phyloP scores from a whole-genome alignment of 129 eudicot genomes.

The Solidago caesia region DNA sequence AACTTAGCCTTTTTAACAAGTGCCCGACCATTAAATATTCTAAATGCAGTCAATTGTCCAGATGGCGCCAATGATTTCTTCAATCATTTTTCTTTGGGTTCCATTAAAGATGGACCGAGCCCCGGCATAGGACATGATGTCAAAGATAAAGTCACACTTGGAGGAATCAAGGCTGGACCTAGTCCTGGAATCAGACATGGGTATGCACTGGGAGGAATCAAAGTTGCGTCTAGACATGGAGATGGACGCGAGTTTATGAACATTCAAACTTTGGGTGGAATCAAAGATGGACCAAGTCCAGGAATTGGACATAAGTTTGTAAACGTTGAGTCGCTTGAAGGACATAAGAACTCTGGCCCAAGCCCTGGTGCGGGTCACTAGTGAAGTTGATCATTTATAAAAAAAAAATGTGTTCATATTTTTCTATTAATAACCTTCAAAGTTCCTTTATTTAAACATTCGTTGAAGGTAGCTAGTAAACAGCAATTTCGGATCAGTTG shows the following conservation, averaged over 20 bases:
- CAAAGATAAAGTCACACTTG: constrained; percentile 23
- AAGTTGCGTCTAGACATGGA: background rate
- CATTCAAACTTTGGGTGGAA: constrained; percentile 17
- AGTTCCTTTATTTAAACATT: no score
- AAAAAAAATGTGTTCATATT: background rate
- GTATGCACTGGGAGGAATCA: constrained; percentile 5
- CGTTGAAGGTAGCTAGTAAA: no score
- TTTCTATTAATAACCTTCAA: background rate
- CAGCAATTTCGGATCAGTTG: no score
- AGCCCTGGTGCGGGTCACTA: constrained; percentile 47
- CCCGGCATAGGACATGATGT: constrained; percentile 31
- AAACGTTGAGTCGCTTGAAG: constrained; percentile 4
- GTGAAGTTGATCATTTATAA: background rate
- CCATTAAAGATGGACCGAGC: constrained; percentile 39
- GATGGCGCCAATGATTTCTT: background rate
- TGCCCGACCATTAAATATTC: constrained; percentile 24
- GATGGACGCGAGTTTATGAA: background rate
- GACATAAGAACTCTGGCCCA: constrained; percentile 24
- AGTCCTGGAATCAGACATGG: constrained; percentile 18
- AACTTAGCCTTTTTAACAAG: constrained; percentile 16
- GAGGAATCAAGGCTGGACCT: constrained; percentile 33
- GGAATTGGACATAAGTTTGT: background rate
- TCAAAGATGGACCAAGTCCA: constrained; percentile 24
- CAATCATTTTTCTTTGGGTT: constrained; percentile 26
- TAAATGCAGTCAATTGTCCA: constrained; percentile 15